Base-by-base conservation (phyloP, 257 asterid genomes). In the Primulina tabacum region DNA sequence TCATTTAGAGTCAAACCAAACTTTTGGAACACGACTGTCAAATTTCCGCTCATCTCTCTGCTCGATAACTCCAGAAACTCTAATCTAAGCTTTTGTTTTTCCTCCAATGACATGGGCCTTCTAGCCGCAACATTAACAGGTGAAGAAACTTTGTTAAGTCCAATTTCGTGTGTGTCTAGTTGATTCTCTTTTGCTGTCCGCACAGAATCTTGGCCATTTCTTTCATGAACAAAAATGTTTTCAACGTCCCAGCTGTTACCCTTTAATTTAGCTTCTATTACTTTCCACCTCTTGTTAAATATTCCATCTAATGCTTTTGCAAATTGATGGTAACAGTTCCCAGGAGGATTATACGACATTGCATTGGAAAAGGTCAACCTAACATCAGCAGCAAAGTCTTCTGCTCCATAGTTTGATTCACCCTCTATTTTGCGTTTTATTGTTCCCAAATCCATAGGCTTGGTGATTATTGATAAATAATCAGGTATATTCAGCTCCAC, bases 361-460 rank as follows among this genome's bases (percentile, higher is more conserved):
- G 95, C 95, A 82, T 92, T 92, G 58, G 88, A 77, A 74, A 92
- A 92, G 0, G 95, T 88, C 77, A 92, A 79, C 57, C 71, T 73
- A 58, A 92, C 89, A 47, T 92, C 98, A 30, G 86, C 82, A 26
- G 87, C 96, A 81, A 92, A 89, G 32, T 86, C 90, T 34, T 83
- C 83, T 6, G 78, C 85, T 78, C 62, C 55, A 37, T 61, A 73
- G 87, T 92, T 88, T 59, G 40, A 9, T 71, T 86, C 79, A 34
- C 73, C 75, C 71, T 81, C 87, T 60, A 92, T 75, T 69, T 86
- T 90, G 32, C 66, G 78, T 53, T 74, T 85, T 67, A 92, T 57
- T 12, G 97, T 87, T 28, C 97, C 97, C 71, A 92, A 79, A 83
- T 92, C 98, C 98, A 92, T 92, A 4, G 98, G 98, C 9, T 81